Evolutionary conservation across 2,329 filamentous ascomycete species (phyloP).

Genomic region (Orbilia javanica): DNA sequence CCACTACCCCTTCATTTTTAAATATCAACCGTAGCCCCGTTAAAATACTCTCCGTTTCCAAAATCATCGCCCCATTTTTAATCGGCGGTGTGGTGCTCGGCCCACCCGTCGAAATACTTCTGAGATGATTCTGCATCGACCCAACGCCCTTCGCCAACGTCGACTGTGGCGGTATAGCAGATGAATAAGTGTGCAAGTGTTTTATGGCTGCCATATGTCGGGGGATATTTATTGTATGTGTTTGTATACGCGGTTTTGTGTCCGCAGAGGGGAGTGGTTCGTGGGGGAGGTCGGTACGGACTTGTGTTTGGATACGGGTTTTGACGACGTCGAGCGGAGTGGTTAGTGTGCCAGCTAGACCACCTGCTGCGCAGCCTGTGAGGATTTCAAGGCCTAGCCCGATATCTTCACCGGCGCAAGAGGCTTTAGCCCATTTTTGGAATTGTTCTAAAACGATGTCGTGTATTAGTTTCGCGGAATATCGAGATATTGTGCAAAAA

Average conservation of each 20-base stretch:
- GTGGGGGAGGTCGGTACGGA: constrained; percentile 70
- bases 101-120: constrained; percentile 84
- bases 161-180: constrained; percentile 60
- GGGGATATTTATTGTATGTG: constrained; percentile 57
- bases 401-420: constrained; percentile 80
- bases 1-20: constrained; percentile 84
- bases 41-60: constrained; percentile 90
- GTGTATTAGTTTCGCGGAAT: not conserved
- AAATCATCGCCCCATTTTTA: constrained; percentile 79
- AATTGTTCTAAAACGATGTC: constrained; percentile 76
- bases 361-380: constrained; percentile 89
- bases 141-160: constrained; percentile 57
- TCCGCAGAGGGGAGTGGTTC: constrained; percentile 58
- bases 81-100: constrained; percentile 82
- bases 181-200: constrained; percentile 53
- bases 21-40: constrained; percentile 90
- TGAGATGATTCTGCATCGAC: constrained; percentile 60
- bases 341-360: constrained; percentile 91
- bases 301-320: constrained; percentile 93
- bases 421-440: constrained; percentile 81
- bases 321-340: constrained; percentile 98
- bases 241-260: constrained; percentile 59
- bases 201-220: constrained; percentile 61
- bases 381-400: constrained; percentile 86
- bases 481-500: not conserved